These are phyloP conservation scores for Fusarium veterinarium DNA, from an alignment of 2,329 filamentous ascomycete species.

Conservation along the genomic window DNA sequence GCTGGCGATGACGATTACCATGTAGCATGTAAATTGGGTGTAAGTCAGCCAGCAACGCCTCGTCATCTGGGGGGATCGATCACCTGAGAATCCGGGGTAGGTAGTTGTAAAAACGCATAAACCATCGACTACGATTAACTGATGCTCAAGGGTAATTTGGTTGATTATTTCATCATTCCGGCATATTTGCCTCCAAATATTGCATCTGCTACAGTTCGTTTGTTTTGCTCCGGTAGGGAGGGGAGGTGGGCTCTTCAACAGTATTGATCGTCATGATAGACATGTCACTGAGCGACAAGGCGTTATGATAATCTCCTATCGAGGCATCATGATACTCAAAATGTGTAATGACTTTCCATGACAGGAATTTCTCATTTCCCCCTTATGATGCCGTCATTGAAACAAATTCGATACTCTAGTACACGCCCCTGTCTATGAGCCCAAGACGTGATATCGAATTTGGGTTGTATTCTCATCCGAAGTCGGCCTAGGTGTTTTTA, in stretches of 20 bases:
- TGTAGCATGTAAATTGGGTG: neutral
- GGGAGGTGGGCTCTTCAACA: neutral
- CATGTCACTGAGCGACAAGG: constrained; percentile 15
- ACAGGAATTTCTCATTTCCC: constrained; percentile 5
- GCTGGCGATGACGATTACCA: constrained; percentile 12
- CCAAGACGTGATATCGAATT: constrained; percentile 1
- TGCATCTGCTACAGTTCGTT: neutral
- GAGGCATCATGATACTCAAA: constrained; percentile 16
- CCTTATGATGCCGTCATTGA: constrained; percentile 23
- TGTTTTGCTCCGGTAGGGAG: neutral
- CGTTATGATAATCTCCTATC: constrained; percentile 2
- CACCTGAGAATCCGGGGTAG: constrained; percentile 22
- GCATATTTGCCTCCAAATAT: neutral
- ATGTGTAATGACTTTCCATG: neutral
- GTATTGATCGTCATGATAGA: constrained; percentile 1
- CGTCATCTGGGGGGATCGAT: constrained; percentile 26
- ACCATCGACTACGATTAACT: neutral
- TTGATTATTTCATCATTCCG: neutral
- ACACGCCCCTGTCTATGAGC: constrained; percentile 2
- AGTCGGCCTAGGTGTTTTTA: neutral
- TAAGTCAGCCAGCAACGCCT: constrained; percentile 30
- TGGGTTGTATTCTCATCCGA: neutral
- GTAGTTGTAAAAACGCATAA: constrained; percentile 7
- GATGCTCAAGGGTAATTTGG: neutral
- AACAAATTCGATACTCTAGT: constrained; percentile 1